Conservation (phyloP, 345 rosid genomes). For the Euphorbia pulcherrima region DNA sequence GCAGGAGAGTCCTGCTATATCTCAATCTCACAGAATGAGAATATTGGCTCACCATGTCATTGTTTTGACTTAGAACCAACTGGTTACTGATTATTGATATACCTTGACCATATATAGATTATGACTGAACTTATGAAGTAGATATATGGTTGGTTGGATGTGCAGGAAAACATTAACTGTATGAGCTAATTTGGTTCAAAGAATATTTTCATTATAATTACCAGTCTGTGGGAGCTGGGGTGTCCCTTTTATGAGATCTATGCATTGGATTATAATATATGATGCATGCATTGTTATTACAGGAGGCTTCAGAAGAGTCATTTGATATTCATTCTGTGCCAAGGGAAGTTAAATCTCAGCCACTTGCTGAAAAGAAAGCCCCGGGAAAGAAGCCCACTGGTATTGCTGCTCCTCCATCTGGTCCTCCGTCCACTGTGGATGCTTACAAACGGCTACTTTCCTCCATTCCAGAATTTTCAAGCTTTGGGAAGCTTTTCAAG, state of each 20-base stretch:
- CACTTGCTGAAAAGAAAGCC: conserved; percentile 89
- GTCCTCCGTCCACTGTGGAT: conserved; percentile 66
- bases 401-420: conserved; percentile 65
- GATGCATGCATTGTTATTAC: conserved; percentile 11
- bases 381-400: conserved; percentile 85
- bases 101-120: not conserved
- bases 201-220: not conserved
- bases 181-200: not conserved
- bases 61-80: not conserved
- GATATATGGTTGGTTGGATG: not conserved
- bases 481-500: conserved; percentile 90
- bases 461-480: conserved; percentile 70
- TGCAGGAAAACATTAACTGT: not conserved
- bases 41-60: not conserved
- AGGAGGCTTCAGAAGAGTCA: conserved; percentile 82
- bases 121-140: not conserved
- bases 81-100: not conserved
- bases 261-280: conserved; percentile 19
- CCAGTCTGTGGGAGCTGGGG: not conserved
- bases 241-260: not conserved
- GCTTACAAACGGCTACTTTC: conserved; percentile 81
- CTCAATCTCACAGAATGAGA: not conserved
- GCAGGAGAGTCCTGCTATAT: not conserved
- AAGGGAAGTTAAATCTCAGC: conserved; percentile 77
- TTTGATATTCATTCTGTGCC: conserved; percentile 85